A percentile compares a stretch with the other conserved stretches of the same genome.
Conservation (phyloP, 768 basidiomycete species). For the Pulveroboletus sp. region DNA sequence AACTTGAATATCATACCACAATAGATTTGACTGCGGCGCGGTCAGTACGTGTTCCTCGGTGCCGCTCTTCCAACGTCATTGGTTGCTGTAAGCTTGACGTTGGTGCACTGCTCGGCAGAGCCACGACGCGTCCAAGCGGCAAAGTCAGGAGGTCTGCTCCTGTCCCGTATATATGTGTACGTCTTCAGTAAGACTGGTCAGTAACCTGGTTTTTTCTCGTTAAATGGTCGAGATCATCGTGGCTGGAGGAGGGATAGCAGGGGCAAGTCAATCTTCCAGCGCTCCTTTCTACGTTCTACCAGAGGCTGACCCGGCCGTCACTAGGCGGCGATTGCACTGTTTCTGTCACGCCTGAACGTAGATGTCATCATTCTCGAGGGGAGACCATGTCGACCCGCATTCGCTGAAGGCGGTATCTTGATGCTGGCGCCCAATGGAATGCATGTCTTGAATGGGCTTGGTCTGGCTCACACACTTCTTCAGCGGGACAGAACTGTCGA, state of each 20-base stretch:
- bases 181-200: not conserved
- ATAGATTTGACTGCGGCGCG: too few species aligned
- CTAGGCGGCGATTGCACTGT: conserved; percentile 23
- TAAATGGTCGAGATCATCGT: conserved; percentile 27
- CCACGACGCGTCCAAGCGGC: conserved; percentile 22
- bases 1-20: too few species aligned
- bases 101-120: not conserved
- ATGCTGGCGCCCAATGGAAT: conserved; percentile 31
- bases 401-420: conserved; percentile 25
- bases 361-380: conserved; percentile 23
- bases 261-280: conserved; percentile 16
- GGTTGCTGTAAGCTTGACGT: too few species aligned
- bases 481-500: conserved; percentile 18
- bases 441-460: conserved; percentile 27
- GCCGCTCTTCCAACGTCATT: too few species aligned
- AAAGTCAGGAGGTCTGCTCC: too few species aligned
- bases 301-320: not conserved
- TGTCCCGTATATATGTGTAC: conserved; percentile 7
- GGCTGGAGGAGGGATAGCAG: conserved; percentile 28
- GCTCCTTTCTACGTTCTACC: not conserved
- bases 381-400: conserved; percentile 14
- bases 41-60: too few species aligned
- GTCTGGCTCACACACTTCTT: conserved; percentile 21
- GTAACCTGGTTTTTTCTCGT: not conserved
- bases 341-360: conserved; percentile 21